Conservation (phyloP, 306 rosid genomes). For the Begonia peltatifolia region DNA sequence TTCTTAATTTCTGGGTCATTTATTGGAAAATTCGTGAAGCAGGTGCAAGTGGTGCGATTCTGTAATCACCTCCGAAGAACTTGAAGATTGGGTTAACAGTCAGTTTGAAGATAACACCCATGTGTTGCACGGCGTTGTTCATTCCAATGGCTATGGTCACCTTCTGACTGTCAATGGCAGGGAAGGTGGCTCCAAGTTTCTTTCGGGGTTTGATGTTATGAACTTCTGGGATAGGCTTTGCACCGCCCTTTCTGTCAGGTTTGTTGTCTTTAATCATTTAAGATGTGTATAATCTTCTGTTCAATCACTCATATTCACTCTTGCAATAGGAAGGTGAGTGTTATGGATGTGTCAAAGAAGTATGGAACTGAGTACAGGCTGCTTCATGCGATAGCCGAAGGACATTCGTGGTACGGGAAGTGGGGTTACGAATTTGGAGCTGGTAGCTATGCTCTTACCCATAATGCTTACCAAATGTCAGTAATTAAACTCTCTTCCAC, state of each 20-base stretch:
- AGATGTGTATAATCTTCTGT: neutral
- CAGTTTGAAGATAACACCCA: constrained; percentile 86
- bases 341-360: constrained; percentile 97
- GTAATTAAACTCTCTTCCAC: constrained; percentile 53
- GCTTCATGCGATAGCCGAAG: constrained; percentile 65
- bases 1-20: neutral
- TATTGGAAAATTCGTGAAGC: neutral
- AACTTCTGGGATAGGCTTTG: constrained; percentile 95
- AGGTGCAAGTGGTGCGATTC: constrained; percentile 97
- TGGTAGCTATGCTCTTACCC: constrained; percentile 84
- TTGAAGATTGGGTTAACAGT: constrained; percentile 83
- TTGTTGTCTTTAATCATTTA: constrained; percentile 1
- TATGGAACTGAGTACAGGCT: constrained; percentile 80
- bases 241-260: constrained; percentile 81
- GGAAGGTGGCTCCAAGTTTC: constrained; percentile 85
- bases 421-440: constrained; percentile 96
- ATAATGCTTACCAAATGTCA: constrained; percentile 47
- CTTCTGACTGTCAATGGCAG: constrained; percentile 93
- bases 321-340: constrained; percentile 58
- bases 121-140: constrained; percentile 87
- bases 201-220: constrained; percentile 86
- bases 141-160: constrained; percentile 92
- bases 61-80: constrained; percentile 68
- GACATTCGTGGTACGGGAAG: constrained; percentile 84
- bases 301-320: constrained; percentile 3